Base-by-base conservation (phyloP, 352 stramenopile genomes). In the Globisporangium paroecandrum region DNA sequence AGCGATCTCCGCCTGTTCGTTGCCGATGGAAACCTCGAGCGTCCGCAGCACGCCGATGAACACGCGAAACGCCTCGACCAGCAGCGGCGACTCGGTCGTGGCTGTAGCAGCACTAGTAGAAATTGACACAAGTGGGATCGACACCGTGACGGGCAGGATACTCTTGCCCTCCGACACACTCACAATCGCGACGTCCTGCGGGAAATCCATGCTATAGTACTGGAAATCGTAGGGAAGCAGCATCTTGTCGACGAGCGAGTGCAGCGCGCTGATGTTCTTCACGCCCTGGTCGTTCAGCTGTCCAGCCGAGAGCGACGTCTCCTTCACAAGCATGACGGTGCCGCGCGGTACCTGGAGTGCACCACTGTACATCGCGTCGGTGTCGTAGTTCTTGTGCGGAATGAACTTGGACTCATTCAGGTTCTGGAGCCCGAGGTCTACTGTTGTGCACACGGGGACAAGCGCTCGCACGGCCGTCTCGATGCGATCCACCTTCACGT, bases 201-300 rank as follows among this genome's bases (percentile, higher is more conserved):
- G 83, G 57, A 95, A 95, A 57, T 93, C 85, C 78, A 91, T 92
- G 55, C 77, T 86, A 75, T 92, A 95, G 60, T 82, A 95, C 59
- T 91, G 80, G 51, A 95, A 95, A 54, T 95, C 87, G 65, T 95
- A 95, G 13, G 83, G 81, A 20, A 95, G 73, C 27, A 92, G 66
- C 82, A 93, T 87, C 69, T 90, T 92, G 29, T 79, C 74, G 2
- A 93, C 76, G 15, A 95, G 76, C 7, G 82, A 84, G 69, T 93
- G 81, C 32, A 95, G 68, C 9, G 83, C 85, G 4, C 72, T 77
- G 32, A 95, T 66, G 51, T 95, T 95, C 70, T 87, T 88, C 15
- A 91, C 82, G 18, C 85, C 87, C 58, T 89, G 77, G 1, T 88
- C 83, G 57, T 83, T 86, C 65, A 95, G 59, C 61, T 91, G 73